A percentile compares a stretch with the other conserved stretches of the same genome.
These are phyloP conservation scores for Alternaria infectoria DNA, from an alignment of 2,329 filamentous ascomycete genomes.

Conservation along the genomic window DNA sequence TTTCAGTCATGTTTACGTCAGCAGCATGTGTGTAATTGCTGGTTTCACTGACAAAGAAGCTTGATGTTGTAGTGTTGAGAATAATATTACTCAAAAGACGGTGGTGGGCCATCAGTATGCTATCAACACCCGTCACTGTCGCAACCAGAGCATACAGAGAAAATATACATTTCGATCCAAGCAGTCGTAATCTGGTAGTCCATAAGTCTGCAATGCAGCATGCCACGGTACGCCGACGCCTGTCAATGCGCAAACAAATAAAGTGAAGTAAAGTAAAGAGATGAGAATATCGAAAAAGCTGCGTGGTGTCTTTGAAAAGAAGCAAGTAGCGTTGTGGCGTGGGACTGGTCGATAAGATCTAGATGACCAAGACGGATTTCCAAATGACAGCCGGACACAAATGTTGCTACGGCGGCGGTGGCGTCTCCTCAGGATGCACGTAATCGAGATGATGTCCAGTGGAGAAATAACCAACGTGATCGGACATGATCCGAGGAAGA, in stretches of 20 bases:
- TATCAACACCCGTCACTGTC: neutral
- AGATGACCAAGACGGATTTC: neutral
- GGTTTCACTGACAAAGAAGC: neutral
- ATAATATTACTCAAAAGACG: neutral
- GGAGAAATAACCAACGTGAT: slow-evolving; percentile 14
- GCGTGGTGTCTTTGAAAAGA: neutral
- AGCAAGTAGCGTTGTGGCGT: neutral
- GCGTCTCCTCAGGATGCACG: neutral
- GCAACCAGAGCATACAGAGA: neutral
- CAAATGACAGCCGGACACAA: neutral
- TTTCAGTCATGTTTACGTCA: neutral
- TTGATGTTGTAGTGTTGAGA: neutral
- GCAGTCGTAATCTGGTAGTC: neutral
- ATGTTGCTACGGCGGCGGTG: neutral
- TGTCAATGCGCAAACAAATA: neutral
- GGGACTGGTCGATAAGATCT: neutral
- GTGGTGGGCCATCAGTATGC: neutral
- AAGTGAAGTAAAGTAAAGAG: neutral
- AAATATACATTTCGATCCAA: neutral
- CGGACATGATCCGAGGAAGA: slow-evolving; percentile 16
- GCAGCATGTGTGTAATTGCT: neutral
- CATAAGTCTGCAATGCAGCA: neutral
- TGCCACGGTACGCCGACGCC: slow-evolving; percentile 1
- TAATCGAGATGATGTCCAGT: slow-evolving; percentile 7
- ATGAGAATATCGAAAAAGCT: neutral